Evolutionary conservation across 2,329 filamentous ascomycete genomes (phyloP).

Genomic region (Lasiodiplodia citricola): DNA sequence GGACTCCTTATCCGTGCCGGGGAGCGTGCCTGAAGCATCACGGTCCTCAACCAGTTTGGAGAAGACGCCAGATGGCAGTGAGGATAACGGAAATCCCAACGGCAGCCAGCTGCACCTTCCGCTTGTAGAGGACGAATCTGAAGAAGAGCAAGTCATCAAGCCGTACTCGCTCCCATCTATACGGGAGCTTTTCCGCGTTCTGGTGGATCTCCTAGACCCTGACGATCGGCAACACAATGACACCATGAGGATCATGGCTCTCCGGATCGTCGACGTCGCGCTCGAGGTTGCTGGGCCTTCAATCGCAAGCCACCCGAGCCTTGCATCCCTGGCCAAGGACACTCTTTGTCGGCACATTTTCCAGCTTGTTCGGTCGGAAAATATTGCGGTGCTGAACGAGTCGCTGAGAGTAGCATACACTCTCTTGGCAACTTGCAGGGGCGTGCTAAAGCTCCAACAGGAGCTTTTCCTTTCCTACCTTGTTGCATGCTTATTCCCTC

Average conservation of each 20-base stretch:
- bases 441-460: conserved; percentile 92
- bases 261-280: conserved; percentile 96
- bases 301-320: conserved; percentile 87
- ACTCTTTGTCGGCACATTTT: conserved; percentile 93
- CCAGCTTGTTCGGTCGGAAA: conserved; percentile 94
- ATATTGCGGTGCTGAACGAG: conserved; percentile 92
- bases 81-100: conserved; percentile 45
- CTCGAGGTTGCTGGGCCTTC: conserved; percentile 95
- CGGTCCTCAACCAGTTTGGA: conserved; percentile 42
- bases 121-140: conserved; percentile 44
- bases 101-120: conserved; percentile 52
- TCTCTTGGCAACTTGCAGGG: conserved; percentile 85
- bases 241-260: conserved; percentile 94
- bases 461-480: conserved; percentile 95
- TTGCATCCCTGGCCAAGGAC: conserved; percentile 88
- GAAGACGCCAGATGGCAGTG: conserved; percentile 41
- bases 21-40: conserved; percentile 42
- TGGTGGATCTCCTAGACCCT: conserved; percentile 92
- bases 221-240: conserved; percentile 93
- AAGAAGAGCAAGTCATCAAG: conserved; percentile 65
- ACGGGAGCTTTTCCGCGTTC: conserved; percentile 87
- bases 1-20: conserved; percentile 52
- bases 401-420: conserved; percentile 92
- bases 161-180: conserved; percentile 96
- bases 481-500: conserved; percentile 89